These are phyloP conservation scores for Cryptosporidium baileyi DNA, from an alignment of 169 alveolate species.

Conservation along the genomic window DNA sequence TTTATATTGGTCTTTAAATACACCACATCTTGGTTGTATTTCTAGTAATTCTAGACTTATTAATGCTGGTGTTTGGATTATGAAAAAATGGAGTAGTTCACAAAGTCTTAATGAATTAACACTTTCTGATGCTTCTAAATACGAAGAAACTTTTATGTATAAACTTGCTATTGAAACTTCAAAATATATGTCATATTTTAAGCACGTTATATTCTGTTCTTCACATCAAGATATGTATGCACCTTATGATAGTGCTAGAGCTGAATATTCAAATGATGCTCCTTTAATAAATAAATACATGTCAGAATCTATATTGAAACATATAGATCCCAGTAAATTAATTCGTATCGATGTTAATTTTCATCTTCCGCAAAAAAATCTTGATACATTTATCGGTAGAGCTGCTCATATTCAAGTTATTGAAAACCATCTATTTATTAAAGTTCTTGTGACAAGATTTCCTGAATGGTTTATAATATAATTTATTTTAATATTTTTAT, in stretches of 20 bases:
- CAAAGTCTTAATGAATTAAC: slow-evolving; percentile 84
- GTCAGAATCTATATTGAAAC: slow-evolving; percentile 81
- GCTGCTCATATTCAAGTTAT: slow-evolving; percentile 93
- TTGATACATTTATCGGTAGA: slow-evolving; percentile 92
- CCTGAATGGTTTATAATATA: slow-evolving; percentile 80
- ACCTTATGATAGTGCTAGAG: slow-evolving; percentile 90
- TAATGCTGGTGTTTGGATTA: slow-evolving; percentile 91
- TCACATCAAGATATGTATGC: slow-evolving; percentile 90
- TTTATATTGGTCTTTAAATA: slow-evolving; percentile 83
- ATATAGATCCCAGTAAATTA: slow-evolving; percentile 76
- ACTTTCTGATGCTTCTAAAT: slow-evolving; percentile 79
- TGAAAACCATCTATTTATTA: slow-evolving; percentile 89
- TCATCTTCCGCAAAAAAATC: slow-evolving; percentile 82
- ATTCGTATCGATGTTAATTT: slow-evolving; percentile 89
- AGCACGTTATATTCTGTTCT: slow-evolving; percentile 80
- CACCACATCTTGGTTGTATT: slow-evolving; percentile 93
- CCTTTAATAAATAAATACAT: slow-evolving; percentile 78
- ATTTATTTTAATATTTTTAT: not conserved
- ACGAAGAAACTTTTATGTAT: slow-evolving; percentile 84
- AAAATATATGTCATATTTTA: slow-evolving; percentile 76
- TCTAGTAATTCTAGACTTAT: slow-evolving; percentile 84
- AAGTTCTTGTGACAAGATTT: slow-evolving; percentile 84
- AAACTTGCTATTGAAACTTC: slow-evolving; percentile 80
- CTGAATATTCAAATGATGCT: slow-evolving; percentile 79
- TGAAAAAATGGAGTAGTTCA: slow-evolving; percentile 88